phyloP scores from a whole-genome alignment of 805 yeast species.

The Starmerella asiatica region DNA sequence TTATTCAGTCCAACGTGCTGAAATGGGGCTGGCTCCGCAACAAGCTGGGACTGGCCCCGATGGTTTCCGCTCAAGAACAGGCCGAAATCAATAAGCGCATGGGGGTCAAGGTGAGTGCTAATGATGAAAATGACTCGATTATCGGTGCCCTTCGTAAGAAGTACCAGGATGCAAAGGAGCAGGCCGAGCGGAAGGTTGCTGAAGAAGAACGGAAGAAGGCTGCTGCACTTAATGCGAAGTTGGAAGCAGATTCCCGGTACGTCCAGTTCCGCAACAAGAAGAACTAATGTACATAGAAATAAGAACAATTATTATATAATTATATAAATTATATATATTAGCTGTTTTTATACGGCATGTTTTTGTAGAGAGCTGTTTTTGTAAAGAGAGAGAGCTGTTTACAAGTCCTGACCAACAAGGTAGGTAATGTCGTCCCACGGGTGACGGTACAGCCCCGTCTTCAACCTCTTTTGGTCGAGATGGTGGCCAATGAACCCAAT shows the following conservation, averaged over 20 bases:
- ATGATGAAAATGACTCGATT: conserved; percentile 21
- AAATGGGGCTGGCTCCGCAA: conserved; percentile 48
- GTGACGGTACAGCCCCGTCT: conserved; percentile 35
- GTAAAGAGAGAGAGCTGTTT: conserved; percentile 5
- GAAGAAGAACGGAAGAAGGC: conserved; percentile 23
- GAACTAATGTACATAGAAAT: not conserved
- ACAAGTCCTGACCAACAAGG: conserved; percentile 28
- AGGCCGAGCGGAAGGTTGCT: conserved; percentile 25
- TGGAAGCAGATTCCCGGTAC: conserved; percentile 16
- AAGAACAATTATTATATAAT: not conserved
- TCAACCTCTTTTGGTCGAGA: conserved; percentile 35
- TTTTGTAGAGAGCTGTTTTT: not conserved
- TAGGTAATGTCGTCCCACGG: conserved; percentile 39
- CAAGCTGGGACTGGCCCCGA: conserved; percentile 43
- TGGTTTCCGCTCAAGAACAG: conserved; percentile 39
- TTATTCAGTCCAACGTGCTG: conserved; percentile 55
- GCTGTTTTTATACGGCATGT: too few species aligned
- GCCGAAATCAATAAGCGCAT: conserved; percentile 22
- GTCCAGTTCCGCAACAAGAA: conserved; percentile 15
- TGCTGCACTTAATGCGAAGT: conserved; percentile 16
- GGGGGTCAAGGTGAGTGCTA: conserved; percentile 16
- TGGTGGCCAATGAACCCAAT: conserved; percentile 37
- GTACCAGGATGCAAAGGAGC: conserved; percentile 25
- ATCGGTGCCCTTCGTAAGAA: conserved; percentile 20
- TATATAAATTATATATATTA: too few species aligned